Percentiles rank a stretch among this genome's conserved stretches.
These are phyloP conservation scores for Umbilicaria muhlenbergii DNA, from an alignment of 495 filamentous ascomycete species.

Conservation along the genomic window DNA sequence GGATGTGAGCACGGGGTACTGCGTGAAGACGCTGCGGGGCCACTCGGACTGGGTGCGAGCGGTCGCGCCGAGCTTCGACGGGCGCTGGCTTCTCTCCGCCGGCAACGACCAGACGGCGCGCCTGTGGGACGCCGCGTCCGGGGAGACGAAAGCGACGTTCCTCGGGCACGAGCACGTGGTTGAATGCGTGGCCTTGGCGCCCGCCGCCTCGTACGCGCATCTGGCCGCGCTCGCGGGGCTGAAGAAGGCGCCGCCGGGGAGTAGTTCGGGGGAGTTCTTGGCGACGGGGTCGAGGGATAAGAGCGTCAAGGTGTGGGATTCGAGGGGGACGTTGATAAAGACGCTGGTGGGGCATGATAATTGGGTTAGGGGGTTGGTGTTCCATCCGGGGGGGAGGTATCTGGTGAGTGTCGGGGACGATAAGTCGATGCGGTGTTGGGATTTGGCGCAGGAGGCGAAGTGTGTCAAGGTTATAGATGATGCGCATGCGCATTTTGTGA, in stretches of 20 bases:
- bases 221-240: constrained; percentile 69
- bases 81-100: constrained; percentile 63
- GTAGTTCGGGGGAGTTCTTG: constrained; percentile 71
- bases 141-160: constrained; percentile 65
- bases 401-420: constrained; percentile 76
- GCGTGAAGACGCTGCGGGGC: constrained; percentile 67
- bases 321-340: constrained; percentile 71
- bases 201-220: constrained; percentile 58
- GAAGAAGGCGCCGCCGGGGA: constrained; percentile 61
- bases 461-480: constrained; percentile 72
- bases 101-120: constrained; percentile 71
- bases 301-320: constrained; percentile 81
- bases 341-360: constrained; percentile 88
- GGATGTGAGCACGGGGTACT: constrained; percentile 89
- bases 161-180: constrained; percentile 82
- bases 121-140: constrained; percentile 67
- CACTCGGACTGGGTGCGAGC: constrained; percentile 87
- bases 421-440: constrained; percentile 90
- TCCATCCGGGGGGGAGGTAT: constrained; percentile 91
- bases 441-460: constrained; percentile 77
- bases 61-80: constrained; percentile 68
- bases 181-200: constrained; percentile 82
- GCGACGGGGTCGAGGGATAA: constrained; percentile 88
- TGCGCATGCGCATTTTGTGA: constrained; percentile 76
- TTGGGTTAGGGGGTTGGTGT: constrained; percentile 78